Conservation (phyloP, 768 basidiomycete genomes). For the Pleurotus pulmonarius region DNA sequence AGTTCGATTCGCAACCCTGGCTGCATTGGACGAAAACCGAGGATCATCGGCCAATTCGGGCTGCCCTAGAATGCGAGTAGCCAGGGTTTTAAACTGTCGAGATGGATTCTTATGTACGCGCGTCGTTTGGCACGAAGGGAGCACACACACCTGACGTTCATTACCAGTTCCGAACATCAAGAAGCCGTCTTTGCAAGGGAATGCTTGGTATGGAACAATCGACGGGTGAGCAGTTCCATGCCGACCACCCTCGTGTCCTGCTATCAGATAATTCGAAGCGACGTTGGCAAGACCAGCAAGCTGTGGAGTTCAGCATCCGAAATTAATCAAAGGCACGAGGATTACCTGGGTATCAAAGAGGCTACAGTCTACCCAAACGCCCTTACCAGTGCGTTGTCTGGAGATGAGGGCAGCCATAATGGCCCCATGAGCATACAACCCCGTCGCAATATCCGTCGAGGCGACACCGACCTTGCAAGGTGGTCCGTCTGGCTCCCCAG, state of each 20-base stretch:
- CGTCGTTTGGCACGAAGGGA: neutral
- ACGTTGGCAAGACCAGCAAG: conserved; percentile 90
- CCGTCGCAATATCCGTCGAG: conserved; percentile 84
- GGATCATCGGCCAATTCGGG: conserved; percentile 58
- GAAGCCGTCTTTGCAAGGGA: conserved; percentile 82
- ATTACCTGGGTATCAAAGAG: conserved; percentile 86
- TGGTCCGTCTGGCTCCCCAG: conserved; percentile 81
- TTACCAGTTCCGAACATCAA: conserved; percentile 95
- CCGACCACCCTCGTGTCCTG: conserved; percentile 75
- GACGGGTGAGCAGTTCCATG: conserved; percentile 95
- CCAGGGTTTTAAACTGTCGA: conserved; percentile 67
- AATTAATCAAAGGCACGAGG: neutral
- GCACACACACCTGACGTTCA: conserved; percentile 63
- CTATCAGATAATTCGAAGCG: conserved; percentile 89
- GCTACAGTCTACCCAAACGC: conserved; percentile 90
- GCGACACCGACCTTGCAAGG: conserved; percentile 97
- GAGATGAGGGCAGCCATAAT: conserved; percentile 89
- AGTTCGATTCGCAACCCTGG: conserved; percentile 71
- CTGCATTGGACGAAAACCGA: conserved; percentile 69
- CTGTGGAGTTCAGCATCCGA: conserved; percentile 31
- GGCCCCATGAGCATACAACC: conserved; percentile 87
- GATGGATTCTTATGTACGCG: too few species aligned
- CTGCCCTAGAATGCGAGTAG: conserved; percentile 55
- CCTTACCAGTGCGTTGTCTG: conserved; percentile 78
- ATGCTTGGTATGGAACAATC: conserved; percentile 91